These are phyloP conservation scores for Populus hybrid DNA, from an alignment of 441 rosid genomes.

Conservation along the genomic window DNA sequence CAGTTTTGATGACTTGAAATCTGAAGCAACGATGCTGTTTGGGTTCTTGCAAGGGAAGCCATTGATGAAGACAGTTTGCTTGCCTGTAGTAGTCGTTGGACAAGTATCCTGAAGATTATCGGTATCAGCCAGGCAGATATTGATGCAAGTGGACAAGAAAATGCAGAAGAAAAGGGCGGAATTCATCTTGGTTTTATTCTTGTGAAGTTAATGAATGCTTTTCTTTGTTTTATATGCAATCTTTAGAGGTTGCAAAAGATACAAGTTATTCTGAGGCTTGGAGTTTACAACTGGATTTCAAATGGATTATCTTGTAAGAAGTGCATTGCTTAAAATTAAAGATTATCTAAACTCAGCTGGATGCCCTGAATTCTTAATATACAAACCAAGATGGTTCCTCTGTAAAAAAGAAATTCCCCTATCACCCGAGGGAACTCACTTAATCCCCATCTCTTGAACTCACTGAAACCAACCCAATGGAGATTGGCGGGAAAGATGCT, in stretches of 20 bases:
- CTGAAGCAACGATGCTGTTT: slow-evolving; percentile 40
- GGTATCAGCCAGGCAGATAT: slow-evolving; percentile 32
- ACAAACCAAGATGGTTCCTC: slow-evolving; percentile 9
- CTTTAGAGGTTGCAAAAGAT: slow-evolving; percentile 29
- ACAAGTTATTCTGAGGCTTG: slow-evolving; percentile 34
- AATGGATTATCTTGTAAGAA: slow-evolving; percentile 43
- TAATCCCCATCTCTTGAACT: too few relatives aligned
- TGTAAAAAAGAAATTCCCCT: too few relatives aligned
- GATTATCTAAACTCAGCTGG: slow-evolving; percentile 7
- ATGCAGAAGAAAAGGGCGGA: slow-evolving; percentile 18
- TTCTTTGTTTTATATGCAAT: slow-evolving; percentile 7
- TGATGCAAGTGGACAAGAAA: slow-evolving; percentile 22
- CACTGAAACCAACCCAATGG: too few relatives aligned
- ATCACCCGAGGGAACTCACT: too few relatives aligned
- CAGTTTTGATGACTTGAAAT: slow-evolving; percentile 63
- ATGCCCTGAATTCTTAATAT: slow-evolving; percentile 4
- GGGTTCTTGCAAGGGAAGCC: slow-evolving; percentile 88
- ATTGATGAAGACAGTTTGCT: slow-evolving; percentile 51
- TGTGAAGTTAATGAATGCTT: slow-evolving; percentile 4
- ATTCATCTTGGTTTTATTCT: slow-evolving; percentile 36
- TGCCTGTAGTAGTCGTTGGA: slow-evolving; percentile 42
- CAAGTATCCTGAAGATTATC: slow-evolving; percentile 66
- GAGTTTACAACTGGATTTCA: slow-evolving; percentile 52
- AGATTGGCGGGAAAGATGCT: too few relatives aligned
- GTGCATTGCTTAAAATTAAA: slow-evolving; percentile 48